A percentile compares a stretch with the other conserved stretches of the same genome.
phyloP scores from a whole-genome alignment of 2,329 filamentous ascomycete genomes.

The Mollisia scopiformis region DNA sequence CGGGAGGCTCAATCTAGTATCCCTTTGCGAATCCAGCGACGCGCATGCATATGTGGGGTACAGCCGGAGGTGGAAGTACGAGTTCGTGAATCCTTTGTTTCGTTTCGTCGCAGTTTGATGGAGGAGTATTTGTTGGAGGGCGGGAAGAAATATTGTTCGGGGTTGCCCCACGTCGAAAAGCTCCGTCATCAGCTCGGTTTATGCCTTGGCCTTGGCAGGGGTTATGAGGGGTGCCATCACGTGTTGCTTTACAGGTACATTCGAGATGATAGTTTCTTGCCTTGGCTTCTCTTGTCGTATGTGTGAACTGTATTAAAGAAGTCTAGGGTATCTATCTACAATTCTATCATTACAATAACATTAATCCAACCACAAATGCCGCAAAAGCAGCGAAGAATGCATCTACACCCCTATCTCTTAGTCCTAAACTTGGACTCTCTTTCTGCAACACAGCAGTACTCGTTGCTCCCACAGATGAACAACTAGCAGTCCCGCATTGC shows the following conservation, averaged over 20 bases:
- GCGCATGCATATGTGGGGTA: slow-evolving; percentile 4
- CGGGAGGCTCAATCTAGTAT: no score
- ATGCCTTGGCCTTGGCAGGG: background rate
- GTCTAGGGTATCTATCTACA: no score
- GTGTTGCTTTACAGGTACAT: background rate
- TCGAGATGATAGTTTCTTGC: background rate
- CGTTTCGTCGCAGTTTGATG: background rate
- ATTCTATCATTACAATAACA: slow-evolving; percentile 10
- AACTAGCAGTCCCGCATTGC: slow-evolving; percentile 72
- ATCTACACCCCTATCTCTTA: background rate
- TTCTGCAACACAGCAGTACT: slow-evolving; percentile 44
- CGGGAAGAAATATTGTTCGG: background rate
- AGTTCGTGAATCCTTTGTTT: background rate
- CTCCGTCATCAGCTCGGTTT: background rate
- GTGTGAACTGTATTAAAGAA: no score
- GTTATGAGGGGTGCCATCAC: background rate
- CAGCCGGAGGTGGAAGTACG: background rate
- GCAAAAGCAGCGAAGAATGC: slow-evolving; percentile 4
- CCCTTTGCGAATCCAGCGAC: background rate
- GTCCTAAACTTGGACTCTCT: slow-evolving; percentile 21
- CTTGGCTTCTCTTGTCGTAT: background rate
- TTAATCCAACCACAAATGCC: slow-evolving; percentile 5
- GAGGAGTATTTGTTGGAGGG: background rate
- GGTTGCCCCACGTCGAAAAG: slow-evolving; percentile 3
- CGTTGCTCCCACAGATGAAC: slow-evolving; percentile 61